Conservation (phyloP, 306 rosid genomes). For the Amphicarpaea edgeworthii region DNA sequence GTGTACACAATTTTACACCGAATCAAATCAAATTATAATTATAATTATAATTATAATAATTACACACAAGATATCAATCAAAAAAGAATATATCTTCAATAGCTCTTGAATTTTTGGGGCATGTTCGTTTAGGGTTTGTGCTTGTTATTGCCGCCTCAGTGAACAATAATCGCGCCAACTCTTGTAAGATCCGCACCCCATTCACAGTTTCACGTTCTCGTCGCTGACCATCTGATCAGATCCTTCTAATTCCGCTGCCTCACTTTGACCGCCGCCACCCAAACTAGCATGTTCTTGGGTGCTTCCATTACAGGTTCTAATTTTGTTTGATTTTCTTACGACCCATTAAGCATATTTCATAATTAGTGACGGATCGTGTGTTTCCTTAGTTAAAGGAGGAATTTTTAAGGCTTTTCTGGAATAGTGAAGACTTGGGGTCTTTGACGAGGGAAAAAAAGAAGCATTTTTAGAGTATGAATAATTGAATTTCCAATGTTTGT, state of each 20-base stretch:
- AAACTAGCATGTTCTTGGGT: conserved; percentile 30
- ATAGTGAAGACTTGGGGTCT: conserved; percentile 6
- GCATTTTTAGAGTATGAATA: background rate
- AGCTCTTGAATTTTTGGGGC: background rate
- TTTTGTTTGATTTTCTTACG: background rate
- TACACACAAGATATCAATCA: background rate
- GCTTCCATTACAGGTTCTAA: conserved; percentile 33
- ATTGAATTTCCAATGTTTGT: background rate
- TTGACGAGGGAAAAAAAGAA: background rate
- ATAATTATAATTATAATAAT: too few species aligned
- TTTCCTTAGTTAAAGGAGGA: background rate
- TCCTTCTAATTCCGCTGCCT: background rate
- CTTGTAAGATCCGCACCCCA: background rate
- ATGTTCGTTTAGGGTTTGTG: conserved; percentile 14
- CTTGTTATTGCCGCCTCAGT: conserved; percentile 2
- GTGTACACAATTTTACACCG: background rate
- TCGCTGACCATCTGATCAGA: background rate
- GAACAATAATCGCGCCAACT: conserved; percentile 26
- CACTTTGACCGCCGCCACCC: background rate
- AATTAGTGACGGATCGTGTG: background rate
- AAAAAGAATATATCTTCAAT: background rate
- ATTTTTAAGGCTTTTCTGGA: background rate
- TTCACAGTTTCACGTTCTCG: background rate
- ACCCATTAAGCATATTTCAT: background rate
- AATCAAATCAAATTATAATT: background rate